Evolutionary conservation across 768 basidiomycete genomes (phyloP).

Genomic region (Cystofilobasidium macerans): DNA sequence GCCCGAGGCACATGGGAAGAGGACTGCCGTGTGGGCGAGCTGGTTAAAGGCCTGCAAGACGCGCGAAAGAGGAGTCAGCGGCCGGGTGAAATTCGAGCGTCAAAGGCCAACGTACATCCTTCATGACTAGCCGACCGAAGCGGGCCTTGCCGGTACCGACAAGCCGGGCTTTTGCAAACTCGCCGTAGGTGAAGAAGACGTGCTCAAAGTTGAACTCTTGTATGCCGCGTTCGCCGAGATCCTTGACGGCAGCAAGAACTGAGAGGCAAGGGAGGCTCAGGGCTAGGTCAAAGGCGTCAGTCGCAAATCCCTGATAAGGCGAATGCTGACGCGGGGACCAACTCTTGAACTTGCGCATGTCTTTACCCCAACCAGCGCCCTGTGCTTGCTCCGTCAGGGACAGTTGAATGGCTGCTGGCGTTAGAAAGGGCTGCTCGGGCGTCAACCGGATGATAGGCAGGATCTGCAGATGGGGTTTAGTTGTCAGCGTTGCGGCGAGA

Average conservation of each 20-base stretch:
- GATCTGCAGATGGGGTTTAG: constrained; percentile 26
- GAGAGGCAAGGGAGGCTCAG: constrained; percentile 56
- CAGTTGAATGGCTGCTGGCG: constrained; percentile 41
- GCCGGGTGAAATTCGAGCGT: constrained; percentile 52
- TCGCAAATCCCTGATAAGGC: background rate
- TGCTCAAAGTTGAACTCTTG: constrained; percentile 80
- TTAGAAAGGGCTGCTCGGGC: constrained; percentile 49
- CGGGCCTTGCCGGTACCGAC: constrained; percentile 36
- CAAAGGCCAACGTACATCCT: constrained; percentile 60
- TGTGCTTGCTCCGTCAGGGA: constrained; percentile 49
- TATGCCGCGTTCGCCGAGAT: constrained; percentile 64
- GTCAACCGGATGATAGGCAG: constrained; percentile 38
- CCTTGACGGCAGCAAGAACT: constrained; percentile 70
- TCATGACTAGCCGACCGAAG: constrained; percentile 33
- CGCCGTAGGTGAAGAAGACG: constrained; percentile 53
- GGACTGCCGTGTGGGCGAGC: constrained; percentile 50
- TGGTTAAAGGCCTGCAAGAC: constrained; percentile 60
- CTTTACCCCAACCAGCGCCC: constrained; percentile 42
- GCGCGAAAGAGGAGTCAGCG: constrained; percentile 44
- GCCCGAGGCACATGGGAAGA: constrained; percentile 39
- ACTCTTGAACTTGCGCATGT: constrained; percentile 35
- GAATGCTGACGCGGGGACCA: constrained; percentile 35
- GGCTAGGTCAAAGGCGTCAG: constrained; percentile 21
- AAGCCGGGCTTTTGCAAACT: constrained; percentile 49
- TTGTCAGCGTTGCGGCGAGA: too few relatives aligned